These are phyloP conservation scores for Pseudogymnoascus sp. DNA, from an alignment of 2,329 filamentous ascomycete species.

Conservation along the genomic window DNA sequence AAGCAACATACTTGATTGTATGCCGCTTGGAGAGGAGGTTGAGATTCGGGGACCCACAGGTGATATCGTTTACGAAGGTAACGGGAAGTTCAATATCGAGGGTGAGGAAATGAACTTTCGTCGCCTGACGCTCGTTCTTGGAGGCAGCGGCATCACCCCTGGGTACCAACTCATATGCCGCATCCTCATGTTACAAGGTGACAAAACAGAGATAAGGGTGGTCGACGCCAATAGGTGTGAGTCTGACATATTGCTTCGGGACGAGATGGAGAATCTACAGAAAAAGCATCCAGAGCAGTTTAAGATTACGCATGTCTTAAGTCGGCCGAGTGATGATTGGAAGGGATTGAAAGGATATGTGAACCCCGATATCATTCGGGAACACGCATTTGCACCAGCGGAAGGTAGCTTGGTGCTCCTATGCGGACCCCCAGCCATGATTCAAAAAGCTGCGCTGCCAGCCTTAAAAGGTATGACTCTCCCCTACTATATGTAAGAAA, in stretches of 20 bases:
- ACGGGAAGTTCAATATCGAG: conserved; percentile 39
- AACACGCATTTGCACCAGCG: conserved; percentile 34
- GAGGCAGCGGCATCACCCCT: conserved; percentile 44
- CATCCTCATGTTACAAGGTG: conserved; percentile 30
- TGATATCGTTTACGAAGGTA: conserved; percentile 41
- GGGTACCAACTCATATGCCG: conserved; percentile 42
- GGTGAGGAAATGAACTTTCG: conserved; percentile 34
- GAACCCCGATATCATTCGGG: conserved; percentile 33
- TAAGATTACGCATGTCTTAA: conserved; percentile 40
- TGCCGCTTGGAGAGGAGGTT: conserved; percentile 40
- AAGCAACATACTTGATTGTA: conserved; percentile 44
- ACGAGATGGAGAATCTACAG: conserved; percentile 36
- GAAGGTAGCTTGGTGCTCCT: conserved; percentile 35
- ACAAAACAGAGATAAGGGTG: conserved; percentile 34
- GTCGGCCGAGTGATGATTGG: conserved; percentile 37
- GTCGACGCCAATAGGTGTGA: conserved; percentile 43
- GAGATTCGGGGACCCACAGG: conserved; percentile 45
- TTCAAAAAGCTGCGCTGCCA: conserved; percentile 43
- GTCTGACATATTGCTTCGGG: conserved; percentile 38
- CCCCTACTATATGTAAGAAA: conserved; percentile 20
- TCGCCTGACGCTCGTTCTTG: conserved; percentile 40
- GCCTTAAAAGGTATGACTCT: conserved; percentile 28
- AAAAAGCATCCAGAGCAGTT: conserved; percentile 32
- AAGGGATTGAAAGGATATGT: conserved; percentile 38
- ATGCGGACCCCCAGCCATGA: conserved; percentile 43